A percentile compares a stretch with the other conserved stretches of the same genome.
Evolutionary conservation across 768 basidiomycete species (phyloP).

Genomic region (Agaricus subrufescens): DNA sequence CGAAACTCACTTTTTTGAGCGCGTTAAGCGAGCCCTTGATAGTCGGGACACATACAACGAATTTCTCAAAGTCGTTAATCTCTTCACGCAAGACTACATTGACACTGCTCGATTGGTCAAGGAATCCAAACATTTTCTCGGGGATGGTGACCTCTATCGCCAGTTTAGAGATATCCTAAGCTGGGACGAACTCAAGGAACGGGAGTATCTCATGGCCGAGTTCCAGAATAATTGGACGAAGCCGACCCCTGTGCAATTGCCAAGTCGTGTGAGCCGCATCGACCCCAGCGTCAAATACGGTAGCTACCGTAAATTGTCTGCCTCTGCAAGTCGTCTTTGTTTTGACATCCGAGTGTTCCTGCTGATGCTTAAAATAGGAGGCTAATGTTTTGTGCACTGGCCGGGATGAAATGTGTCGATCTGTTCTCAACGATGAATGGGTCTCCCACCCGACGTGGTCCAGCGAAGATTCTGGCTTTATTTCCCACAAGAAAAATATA

Average conservation of each 20-base stretch:
- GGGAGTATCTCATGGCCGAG: conserved; percentile 46
- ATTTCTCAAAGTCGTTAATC: conserved; percentile 91
- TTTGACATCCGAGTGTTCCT: neutral
- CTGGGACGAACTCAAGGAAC: conserved; percentile 74
- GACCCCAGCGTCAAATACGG: conserved; percentile 76
- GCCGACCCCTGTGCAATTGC: conserved; percentile 38
- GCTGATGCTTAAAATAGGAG: conserved; percentile 48
- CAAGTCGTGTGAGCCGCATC: conserved; percentile 47
- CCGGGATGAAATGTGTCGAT: conserved; percentile 94
- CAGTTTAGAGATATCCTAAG: conserved; percentile 85
- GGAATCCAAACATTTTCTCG: conserved; percentile 71
- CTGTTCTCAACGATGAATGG: conserved; percentile 98
- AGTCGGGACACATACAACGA: conserved; percentile 84
- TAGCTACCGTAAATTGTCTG: conserved; percentile 85
- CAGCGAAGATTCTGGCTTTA: conserved; percentile 89
- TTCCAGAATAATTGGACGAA: conserved; percentile 49
- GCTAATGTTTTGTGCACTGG: conserved; percentile 87
- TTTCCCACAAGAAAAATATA: conserved; percentile 88
- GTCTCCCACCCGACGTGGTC: conserved; percentile 96
- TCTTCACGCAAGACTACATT: conserved; percentile 93
- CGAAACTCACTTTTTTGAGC: conserved; percentile 85
- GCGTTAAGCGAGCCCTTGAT: conserved; percentile 70
- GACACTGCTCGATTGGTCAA: conserved; percentile 80
- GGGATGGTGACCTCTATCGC: conserved; percentile 72
- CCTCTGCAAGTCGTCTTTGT: conserved; percentile 50